Evolutionary conservation across 2,329 filamentous ascomycete genomes (phyloP), one percentile per base, ranked within the genome.

Genomic region (Colletotrichum graminicola): DNA sequence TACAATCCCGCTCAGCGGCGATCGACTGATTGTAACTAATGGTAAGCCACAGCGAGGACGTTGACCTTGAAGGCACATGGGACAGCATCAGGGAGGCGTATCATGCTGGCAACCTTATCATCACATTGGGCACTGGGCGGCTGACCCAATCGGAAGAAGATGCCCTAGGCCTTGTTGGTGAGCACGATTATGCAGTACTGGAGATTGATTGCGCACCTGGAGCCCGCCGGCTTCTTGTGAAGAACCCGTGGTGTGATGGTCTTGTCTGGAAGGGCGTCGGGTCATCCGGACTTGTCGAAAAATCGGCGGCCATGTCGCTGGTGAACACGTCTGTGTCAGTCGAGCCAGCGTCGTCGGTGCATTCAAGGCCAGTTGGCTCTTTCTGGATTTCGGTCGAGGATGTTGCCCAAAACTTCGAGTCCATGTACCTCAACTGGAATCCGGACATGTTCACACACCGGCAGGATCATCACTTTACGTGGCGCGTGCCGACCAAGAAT

Each of bases 401-500:
- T 74, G 90, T 98, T 5, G 88, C 94, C 45, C 94, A 97, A 77
- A 91, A 97, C 78, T 99, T 98, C 74, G 94, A 98, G 79, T 97
- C 95, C 23, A 89, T 99, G 75, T 99, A 98, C 80, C 86, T 99
- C 66, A 99, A 98, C 81, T 99, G 96, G 96, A 98, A 97, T 75
- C 95, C 96, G 0, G 87, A 88, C 0, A 84, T 97, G 0, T 99
- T 99, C 81, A 84, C 85, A 1, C 84, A 93, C 78, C 91, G 95
- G 11, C 92, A 97, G 79, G 95, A 99, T 76, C 90, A 95, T 67
- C 96, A 99, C 81, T 97, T 98, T 77, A 86, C 87, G 2, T 99
- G 96, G 96, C 87, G 91, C 2, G 82, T 90, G 45, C 85, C 88
- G 12, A 82, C 86, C 26, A 79, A 81, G 52, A 85, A 82, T 51